phyloP scores from a whole-genome alignment of 2,329 filamentous ascomycete genomes.

The Verticillium klebahnii region DNA sequence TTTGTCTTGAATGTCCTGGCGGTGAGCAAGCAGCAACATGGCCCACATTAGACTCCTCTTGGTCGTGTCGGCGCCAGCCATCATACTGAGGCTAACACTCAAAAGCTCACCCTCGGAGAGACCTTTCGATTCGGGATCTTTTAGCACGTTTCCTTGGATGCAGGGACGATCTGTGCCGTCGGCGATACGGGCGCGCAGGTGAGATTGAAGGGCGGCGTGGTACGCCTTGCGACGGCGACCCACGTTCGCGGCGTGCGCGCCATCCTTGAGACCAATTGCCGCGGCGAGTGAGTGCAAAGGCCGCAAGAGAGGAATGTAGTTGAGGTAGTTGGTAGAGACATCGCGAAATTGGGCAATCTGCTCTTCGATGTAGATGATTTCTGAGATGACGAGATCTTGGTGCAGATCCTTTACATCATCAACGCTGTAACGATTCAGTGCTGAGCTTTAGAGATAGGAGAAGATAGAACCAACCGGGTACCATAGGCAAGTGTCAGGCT shows the following conservation, averaged over 20 bases:
- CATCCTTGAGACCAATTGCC: slow-evolving; percentile 1
- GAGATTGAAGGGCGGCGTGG: slow-evolving; percentile 12
- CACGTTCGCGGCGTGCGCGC: slow-evolving; percentile 10
- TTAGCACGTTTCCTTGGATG: slow-evolving; percentile 61
- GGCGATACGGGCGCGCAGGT: slow-evolving; percentile 14
- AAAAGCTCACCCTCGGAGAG: slow-evolving; percentile 62
- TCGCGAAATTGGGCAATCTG: slow-evolving; percentile 15
- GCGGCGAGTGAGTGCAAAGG: slow-evolving; percentile 10
- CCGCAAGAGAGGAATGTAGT: slow-evolving; percentile 17
- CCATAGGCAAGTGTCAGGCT: slow-evolving; percentile 62
- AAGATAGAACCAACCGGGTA: slow-evolving; percentile 32
- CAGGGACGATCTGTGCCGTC: slow-evolving; percentile 61
- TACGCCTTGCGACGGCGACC: slow-evolving; percentile 14
- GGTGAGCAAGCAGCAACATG: slow-evolving; percentile 20
- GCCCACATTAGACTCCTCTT: slow-evolving; percentile 22
- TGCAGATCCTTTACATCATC: slow-evolving; percentile 3
- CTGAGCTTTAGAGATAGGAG: not conserved
- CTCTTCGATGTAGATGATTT: slow-evolving; percentile 17
- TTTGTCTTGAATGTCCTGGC: slow-evolving; percentile 20
- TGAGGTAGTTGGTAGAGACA: slow-evolving; percentile 16
- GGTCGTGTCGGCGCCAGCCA: slow-evolving; percentile 22
- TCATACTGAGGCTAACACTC: slow-evolving; percentile 63
- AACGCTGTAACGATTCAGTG: not conserved
- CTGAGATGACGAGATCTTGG: slow-evolving; percentile 11
- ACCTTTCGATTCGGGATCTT: slow-evolving; percentile 56